Evolutionary conservation across 2,329 filamentous ascomycete genomes (phyloP).

Genomic region (Aureobasidium zeae): DNA sequence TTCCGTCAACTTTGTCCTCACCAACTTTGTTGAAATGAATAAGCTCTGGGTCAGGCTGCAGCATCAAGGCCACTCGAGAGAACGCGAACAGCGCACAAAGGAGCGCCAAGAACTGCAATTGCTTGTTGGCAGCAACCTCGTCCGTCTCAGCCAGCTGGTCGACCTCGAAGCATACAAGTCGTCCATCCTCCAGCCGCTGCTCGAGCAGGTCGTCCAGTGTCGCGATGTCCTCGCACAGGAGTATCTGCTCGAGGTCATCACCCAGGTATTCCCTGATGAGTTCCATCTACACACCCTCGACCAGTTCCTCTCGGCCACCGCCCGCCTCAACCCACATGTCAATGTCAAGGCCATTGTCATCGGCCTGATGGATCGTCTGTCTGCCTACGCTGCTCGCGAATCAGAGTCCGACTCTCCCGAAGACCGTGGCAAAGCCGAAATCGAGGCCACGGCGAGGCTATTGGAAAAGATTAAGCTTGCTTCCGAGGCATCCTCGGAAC

Average conservation of each 20-base stretch:
- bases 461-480: constrained; percentile 67
- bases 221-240: constrained; percentile 94
- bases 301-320: constrained; percentile 86
- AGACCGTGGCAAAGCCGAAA: constrained; percentile 67
- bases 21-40: constrained; percentile 99
- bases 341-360: constrained; percentile 98
- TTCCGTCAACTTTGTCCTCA: constrained; percentile 95
- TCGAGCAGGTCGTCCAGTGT: constrained; percentile 97
- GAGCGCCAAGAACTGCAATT: constrained; percentile 93
- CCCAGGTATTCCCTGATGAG: constrained; percentile 96
- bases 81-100: constrained; percentile 85
- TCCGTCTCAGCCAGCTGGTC: constrained; percentile 87
- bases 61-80: constrained; percentile 92
- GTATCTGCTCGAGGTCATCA: constrained; percentile 95
- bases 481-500: constrained; percentile 38
- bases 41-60: constrained; percentile 97
- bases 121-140: constrained; percentile 91
- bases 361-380: constrained; percentile 91
- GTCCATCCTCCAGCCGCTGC: constrained; percentile 72
- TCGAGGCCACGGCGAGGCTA: constrained; percentile 69
- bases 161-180: constrained; percentile 92
- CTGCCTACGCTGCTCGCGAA: constrained; percentile 88
- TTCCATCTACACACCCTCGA: constrained; percentile 96
- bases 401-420: constrained; percentile 60
- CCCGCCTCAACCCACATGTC: constrained; percentile 87